phyloP scores from a whole-genome alignment of 495 filamentous ascomycete genomes.

The Tuber magnatum region DNA sequence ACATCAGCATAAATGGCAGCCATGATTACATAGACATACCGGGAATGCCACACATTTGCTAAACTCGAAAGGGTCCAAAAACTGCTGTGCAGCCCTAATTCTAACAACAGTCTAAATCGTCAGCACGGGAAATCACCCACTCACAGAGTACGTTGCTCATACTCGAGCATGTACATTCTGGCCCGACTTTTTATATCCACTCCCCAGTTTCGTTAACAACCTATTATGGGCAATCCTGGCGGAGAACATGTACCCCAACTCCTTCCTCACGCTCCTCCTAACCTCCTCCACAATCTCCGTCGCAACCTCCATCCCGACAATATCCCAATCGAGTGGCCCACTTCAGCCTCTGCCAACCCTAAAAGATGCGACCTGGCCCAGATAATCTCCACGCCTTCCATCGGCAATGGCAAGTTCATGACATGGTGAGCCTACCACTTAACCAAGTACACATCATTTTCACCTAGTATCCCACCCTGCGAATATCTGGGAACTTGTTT shows the following conservation, averaged over 20 bases:
- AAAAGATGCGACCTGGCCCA: conserved; percentile 56
- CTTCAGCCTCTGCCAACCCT: conserved; percentile 57
- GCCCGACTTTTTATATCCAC: conserved; percentile 86
- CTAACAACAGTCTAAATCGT: conserved; percentile 64
- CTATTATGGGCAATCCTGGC: conserved; percentile 88
- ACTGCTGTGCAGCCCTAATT: conserved; percentile 70
- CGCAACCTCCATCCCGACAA: conserved; percentile 75
- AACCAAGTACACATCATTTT: too few species aligned
- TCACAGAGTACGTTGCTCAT: background rate
- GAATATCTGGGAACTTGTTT: too few species aligned
- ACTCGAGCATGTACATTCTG: conserved; percentile 50
- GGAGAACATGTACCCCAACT: conserved; percentile 82
- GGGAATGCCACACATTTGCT: conserved; percentile 44
- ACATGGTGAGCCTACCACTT: too few species aligned
- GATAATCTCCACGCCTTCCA: too few species aligned
- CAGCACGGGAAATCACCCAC: background rate
- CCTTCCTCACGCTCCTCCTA: conserved; percentile 56
- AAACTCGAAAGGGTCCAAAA: conserved; percentile 79
- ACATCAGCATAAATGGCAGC: too few species aligned
- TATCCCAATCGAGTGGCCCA: conserved; percentile 62
- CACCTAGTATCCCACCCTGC: too few species aligned
- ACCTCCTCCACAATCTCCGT: conserved; percentile 77
- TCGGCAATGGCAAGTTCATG: too few species aligned
- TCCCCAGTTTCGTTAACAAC: too few species aligned
- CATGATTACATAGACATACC: too few species aligned